Base-by-base conservation (phyloP, 208 protist genomes). In the Acanthamoeba lenticulata region DNA sequence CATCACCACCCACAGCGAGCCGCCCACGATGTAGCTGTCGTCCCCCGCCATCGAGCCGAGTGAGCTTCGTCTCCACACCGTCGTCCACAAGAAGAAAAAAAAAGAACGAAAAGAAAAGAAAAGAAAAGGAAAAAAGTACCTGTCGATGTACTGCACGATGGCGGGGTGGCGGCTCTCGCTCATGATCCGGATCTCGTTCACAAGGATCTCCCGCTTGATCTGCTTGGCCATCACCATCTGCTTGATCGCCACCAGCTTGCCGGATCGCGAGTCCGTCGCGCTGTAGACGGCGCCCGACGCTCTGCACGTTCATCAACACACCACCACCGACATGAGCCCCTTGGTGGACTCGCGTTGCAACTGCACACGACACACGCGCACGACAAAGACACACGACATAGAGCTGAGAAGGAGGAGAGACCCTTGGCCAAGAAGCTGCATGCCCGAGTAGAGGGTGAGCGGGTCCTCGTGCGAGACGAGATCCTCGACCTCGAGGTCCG, bases 151-250 rank as follows among this genome's bases (percentile, higher is more conserved):
- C 5, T 69, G 32, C 1, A 92, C 85, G 49, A 92, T 92, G 44
- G 52, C 85, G n/a, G 34, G 38, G 34, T 92, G 85, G 17, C 29
- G n/a, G 57, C 36, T 49, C 17, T 45, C 40, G 34, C 29, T 92
- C 85, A 92, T 92, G 34, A 92, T 92, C 19, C 21, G 19, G 85
- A 92, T 92, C 34, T 92, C 85, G 44, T 92, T 92, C 11, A 92
- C 29, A 2, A 92, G 3, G 36, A 92, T 92, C 52, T 92, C 85
- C 21, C 29, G 32, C 85, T 92, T 92, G 32, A 88, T 40, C 52
- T 92, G 85, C 57, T 92, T 65, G 85, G 85, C 85, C 40, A 92
- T 72, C 38, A 92, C 57, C 85, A 92, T 92, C 44, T 92, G 85
- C 9, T 92, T 92, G 85, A 92, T 92, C 36, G 85, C 85, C 34